A percentile compares a stretch with the other conserved stretches of the same genome.
Conservation (phyloP, 768 basidiomycete species). For the Coprinopsis cinerea region DNA sequence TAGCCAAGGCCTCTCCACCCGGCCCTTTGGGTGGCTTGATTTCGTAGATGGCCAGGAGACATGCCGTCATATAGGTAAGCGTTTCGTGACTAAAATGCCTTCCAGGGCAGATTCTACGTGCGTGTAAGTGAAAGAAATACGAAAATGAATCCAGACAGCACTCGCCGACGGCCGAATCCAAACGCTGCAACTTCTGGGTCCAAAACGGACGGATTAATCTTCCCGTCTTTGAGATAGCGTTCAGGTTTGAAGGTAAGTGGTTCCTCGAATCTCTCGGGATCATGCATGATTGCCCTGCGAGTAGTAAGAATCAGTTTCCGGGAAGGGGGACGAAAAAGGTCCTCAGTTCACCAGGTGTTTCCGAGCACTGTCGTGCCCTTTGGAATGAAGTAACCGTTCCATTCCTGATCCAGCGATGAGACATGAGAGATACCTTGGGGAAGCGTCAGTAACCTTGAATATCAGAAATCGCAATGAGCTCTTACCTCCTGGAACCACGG, state of each 20-base stretch:
- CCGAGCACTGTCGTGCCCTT: constrained; percentile 11
- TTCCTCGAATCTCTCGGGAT: constrained; percentile 10
- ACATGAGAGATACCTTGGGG: constrained; percentile 4
- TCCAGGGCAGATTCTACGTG: constrained; percentile 16
- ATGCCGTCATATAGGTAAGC: constrained; percentile 12
- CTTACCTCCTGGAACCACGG: constrained; percentile 9
- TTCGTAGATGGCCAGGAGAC: constrained; percentile 17
- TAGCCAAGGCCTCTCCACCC: too few relatives aligned
- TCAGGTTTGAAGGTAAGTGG: constrained; percentile 13
- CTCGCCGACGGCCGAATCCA: constrained; percentile 9
- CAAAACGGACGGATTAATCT: background rate
- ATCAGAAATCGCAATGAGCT: background rate
- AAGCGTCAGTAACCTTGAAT: background rate
- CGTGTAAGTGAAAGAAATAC: background rate
- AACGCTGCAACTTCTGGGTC: constrained; percentile 9
- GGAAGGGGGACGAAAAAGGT: background rate
- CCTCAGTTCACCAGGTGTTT: constrained; percentile 10
- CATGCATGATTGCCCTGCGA: constrained; percentile 14
- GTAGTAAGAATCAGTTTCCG: background rate
- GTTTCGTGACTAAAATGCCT: constrained; percentile 14
- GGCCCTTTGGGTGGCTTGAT: constrained; percentile 20
- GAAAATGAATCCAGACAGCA: background rate
- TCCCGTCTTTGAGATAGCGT: constrained; percentile 13
- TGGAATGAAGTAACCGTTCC: constrained; percentile 10
- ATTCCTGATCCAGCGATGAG: constrained; percentile 7